Evolutionary conservation across 345 rosid species (phyloP).

Genomic region (Moricandia moricandioides): DNA sequence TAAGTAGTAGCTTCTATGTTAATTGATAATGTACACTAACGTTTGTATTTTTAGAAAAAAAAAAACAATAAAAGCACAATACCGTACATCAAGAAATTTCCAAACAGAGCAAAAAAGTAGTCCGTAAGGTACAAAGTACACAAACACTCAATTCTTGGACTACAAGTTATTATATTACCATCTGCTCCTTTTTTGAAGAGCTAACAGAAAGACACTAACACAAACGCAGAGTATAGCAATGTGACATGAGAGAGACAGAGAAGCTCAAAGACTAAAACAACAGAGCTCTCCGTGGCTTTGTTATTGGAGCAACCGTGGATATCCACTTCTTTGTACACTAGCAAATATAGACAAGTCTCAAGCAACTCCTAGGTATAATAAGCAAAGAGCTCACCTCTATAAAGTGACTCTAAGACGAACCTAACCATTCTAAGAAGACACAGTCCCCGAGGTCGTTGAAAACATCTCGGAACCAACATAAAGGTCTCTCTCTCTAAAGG

Average conservation of each 20-base stretch:
- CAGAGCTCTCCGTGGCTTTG: neutral
- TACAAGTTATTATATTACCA: neutral
- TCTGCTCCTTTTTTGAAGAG: neutral
- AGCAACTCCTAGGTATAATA: neutral
- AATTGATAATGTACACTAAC: neutral
- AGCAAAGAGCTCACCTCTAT: neutral
- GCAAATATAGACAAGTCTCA: neutral
- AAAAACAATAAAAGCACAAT: neutral
- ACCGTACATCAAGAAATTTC: neutral
- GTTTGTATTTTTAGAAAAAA: neutral
- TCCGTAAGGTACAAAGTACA: neutral
- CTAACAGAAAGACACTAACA: too few species aligned
- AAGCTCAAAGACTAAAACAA: neutral
- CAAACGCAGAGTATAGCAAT: too few species aligned
- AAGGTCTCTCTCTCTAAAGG: constrained; percentile 22
- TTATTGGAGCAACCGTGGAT: constrained; percentile 2
- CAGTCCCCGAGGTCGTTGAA: constrained; percentile 12
- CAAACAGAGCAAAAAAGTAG: neutral
- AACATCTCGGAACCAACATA: neutral
- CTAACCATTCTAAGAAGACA: neutral
- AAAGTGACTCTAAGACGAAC: neutral
- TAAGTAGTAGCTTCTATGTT: neutral
- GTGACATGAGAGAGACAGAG: too few species aligned
- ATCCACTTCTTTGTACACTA: neutral
- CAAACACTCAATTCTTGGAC: neutral